Evolutionary conservation across 106 monocot species (phyloP), one percentile per base, ranked within the genome.

Genomic region (Dioscorea alata): DNA sequence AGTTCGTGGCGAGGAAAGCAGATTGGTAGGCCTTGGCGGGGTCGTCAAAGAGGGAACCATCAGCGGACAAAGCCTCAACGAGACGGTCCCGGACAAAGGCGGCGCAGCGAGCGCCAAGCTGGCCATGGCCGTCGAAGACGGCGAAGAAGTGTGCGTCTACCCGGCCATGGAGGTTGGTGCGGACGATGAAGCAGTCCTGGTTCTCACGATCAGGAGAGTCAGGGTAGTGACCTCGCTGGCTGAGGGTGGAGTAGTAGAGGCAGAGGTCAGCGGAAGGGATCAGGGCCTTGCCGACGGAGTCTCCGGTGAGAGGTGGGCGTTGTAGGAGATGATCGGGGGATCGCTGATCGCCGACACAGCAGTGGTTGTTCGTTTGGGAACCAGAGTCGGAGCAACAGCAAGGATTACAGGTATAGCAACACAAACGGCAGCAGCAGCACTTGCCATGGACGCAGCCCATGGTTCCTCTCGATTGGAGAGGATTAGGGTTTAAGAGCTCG

Each of bases 71-170:
- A 34, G 76, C 49, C 14, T 70, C 76, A 13, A 71, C 68, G 22
- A 94, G 78, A 22, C 66, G 70, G 57, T 85, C 85, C 15, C 76
- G 71, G 42, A 73, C 87, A 60, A 94, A 88, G 32, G 32, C 60
- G 23, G 94, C 79, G 66, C 94, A 94, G 35, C 76, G 64, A 12
- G 83, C 64, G 54, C 94, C 94, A 53, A 60, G 81, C 50, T 74
- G 68, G 28, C 94, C 94, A 56, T 94, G 94, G 51, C 94, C 94
- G 63, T 94, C 94, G 61, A 94, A 94, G 28, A 94, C 88, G 8
- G 71, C 84, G 60, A 94, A 94, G 68, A 94, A 78, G 59, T 94
- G 94, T 60, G 83, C 76, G 49, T 83, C 71, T 17, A 90, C 85
- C 53, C 76, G 74, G 22, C 60, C 75, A 35, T 77, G 74, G 25